A percentile compares a stretch with the other conserved stretches of the same genome.
These are phyloP conservation scores for Candida pseudoglaebosa DNA, from an alignment of 805 yeast species.

Conservation along the genomic window DNA sequence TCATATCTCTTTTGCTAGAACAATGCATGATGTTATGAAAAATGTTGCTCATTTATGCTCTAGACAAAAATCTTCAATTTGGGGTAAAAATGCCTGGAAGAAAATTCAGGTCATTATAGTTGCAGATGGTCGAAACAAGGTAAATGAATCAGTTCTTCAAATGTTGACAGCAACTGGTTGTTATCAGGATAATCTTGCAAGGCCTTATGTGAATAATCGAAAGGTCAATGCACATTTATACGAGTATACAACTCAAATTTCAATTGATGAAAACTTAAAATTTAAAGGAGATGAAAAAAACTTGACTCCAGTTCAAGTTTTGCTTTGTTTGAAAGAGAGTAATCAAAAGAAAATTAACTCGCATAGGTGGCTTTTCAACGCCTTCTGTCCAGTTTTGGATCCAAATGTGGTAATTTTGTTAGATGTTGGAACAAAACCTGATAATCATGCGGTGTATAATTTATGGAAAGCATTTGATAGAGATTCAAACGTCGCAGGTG, in stretches of 20 bases:
- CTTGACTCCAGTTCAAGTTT: constrained; percentile 89
- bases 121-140: constrained; percentile 91
- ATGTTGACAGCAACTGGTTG: constrained; percentile 92
- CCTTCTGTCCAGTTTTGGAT: constrained; percentile 84
- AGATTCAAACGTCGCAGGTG: constrained; percentile 97
- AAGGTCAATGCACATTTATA: constrained; percentile 91
- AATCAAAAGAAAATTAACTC: constrained; percentile 94
- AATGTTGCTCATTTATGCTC: constrained; percentile 85
- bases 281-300: constrained; percentile 89
- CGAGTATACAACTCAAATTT: constrained; percentile 94
- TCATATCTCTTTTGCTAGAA: constrained; percentile 83
- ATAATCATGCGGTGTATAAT: constrained; percentile 80
- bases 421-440: constrained; percentile 98
- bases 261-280: constrained; percentile 82
- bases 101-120: constrained; percentile 89
- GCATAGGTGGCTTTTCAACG: constrained; percentile 96
- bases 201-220: constrained; percentile 87
- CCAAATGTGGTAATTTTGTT: constrained; percentile 86
- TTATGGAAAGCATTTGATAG: constrained; percentile 96
- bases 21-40: constrained; percentile 90
- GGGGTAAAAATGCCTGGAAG: constrained; percentile 98
- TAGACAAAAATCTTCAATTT: constrained; percentile 74
- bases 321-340: constrained; percentile 88
- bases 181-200: constrained; percentile 95
- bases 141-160: constrained; percentile 80